Base-by-base conservation (phyloP, 73 alveolate species). In the Tetrahymena elliotti region DNA sequence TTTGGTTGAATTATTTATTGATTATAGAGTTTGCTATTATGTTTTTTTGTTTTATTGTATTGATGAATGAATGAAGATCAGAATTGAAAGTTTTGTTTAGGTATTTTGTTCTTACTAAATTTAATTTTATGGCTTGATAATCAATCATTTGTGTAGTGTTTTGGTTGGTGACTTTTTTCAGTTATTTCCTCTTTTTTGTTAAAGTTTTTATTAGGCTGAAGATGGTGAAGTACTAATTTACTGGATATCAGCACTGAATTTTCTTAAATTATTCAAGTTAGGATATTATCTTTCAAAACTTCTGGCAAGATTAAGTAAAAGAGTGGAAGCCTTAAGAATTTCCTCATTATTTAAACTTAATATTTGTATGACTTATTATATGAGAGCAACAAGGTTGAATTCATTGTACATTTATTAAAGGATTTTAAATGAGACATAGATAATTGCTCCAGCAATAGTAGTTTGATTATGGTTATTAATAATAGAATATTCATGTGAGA, bases 211-310 rank as follows among this genome's bases (percentile, higher is more conserved):
- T 47, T 3, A 47, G 4, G 38, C 10, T 27, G 38, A 68, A 68
- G 36, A 27, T 16, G 88, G 88, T 2, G 88, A 68, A 24, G 88
- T 36, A 68, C 38, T 27, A 10, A 68, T 68, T 68, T n/a, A 27
- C n/a, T 68, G 34, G 88, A 68, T 68, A 68, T 68, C 88, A 10
- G 88, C 88, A 68, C 88, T 94, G 52, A 84, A 94, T 92, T 94
- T 94, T 92, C 83, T 94, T 88, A 94, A 94, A 41, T 94, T 94
- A 20, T 94, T 93, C 33, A 94, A 47, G 37, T 94, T 94, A 22
- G 96, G 96, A 39, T 47, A 94, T 47, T 88, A 38, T 52, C 83
- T 88, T 37, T 94, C 96, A 94, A 94, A 94, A 47, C 93, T 92
- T 92, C 93, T 94, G 5, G 96, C 96, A 22, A 94, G 39, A 35